Evolutionary conservation across 2,329 filamentous ascomycete genomes (phyloP), one percentile per base, ranked within the genome.

Genomic region (Trichoderma atrobrunneum): DNA sequence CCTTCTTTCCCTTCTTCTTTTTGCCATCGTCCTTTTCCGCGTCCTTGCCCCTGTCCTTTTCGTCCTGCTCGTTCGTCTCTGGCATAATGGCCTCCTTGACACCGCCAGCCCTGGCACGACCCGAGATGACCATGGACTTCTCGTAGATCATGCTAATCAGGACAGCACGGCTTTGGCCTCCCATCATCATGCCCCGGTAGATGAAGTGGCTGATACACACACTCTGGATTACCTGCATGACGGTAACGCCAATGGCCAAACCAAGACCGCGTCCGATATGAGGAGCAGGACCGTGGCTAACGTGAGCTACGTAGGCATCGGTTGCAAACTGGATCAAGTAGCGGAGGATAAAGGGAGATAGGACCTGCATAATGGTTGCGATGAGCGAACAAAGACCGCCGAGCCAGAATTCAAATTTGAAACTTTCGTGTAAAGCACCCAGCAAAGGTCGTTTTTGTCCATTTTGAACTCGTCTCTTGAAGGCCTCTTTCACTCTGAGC

Each of bases 151-250:
- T 83, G 26, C 92, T 89, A 76, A 98, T 97, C 57, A 98, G 84
- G 0, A 93, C 92, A 1, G 91, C 94, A 79, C 95, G 88, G 8
- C 89, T 84, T 82, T 98, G 91, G 0, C 94, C 96, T 74, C 95
- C 96, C 51, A 97, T 89, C 83, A 97, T 91, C 92, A 97, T 97
- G 26, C 95, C 94, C 26, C 91, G 90, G 78, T 95, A 98, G 78
- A 98, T 91, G 82, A 97, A 98, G 78, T 98, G 95, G 78, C 95
- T 97, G 2, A 91, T 93, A 30, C 90, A 89, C 74, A 97, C 78
- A 79, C 92, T 95, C 81, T 97, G 93, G 12, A 91, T 78, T 24
- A 95, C 86, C 80, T 98, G 95, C 93, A 98, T 96, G 56, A 87
- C 80, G 0, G 93, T 94, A 71, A 98, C 91, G 10, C 93, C 95